A percentile compares a stretch with the other conserved stretches of the same genome.
phyloP scores from a whole-genome alignment of 139 green algal genomes.

The Asterochloris sp. region DNA sequence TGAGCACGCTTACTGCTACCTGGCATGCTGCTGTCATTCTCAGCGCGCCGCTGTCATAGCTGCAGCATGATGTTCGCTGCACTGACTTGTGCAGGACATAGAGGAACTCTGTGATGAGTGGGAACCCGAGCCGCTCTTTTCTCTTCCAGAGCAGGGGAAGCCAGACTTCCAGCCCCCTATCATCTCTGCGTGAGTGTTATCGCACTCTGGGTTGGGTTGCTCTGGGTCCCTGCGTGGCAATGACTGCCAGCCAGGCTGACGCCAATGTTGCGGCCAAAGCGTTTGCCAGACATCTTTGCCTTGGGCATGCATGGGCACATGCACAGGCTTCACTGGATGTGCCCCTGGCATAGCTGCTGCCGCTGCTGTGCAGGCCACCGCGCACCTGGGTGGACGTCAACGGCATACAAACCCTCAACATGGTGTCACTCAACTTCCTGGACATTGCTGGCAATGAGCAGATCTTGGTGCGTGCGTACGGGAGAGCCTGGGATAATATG shows the following conservation, averaged over 20 bases:
- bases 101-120: constrained; percentile 84
- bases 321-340: not conserved
- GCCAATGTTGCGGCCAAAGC: not conserved
- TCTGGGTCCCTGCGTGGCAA: not conserved
- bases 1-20: not conserved
- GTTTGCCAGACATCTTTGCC: not conserved
- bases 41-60: not conserved
- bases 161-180: constrained; percentile 40
- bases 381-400: constrained; percentile 34
- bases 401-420: constrained; percentile 67
- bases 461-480: constrained; percentile 40
- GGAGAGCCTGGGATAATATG: no score
- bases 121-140: constrained; percentile 78
- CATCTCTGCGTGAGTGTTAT: constrained; percentile 35
- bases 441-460: constrained; percentile 53
- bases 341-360: not conserved
- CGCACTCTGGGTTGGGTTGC: not conserved
- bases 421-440: constrained; percentile 85
- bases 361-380: constrained; percentile 1
- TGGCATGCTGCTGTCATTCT: not conserved
- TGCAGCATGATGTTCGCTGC: not conserved
- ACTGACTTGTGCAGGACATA: constrained; percentile 58
- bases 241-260: not conserved
- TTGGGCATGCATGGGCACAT: not conserved
- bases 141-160: constrained; percentile 25